These are phyloP conservation scores for Podospora australis DNA, from an alignment of 495 filamentous ascomycete genomes.

Conservation along the genomic window DNA sequence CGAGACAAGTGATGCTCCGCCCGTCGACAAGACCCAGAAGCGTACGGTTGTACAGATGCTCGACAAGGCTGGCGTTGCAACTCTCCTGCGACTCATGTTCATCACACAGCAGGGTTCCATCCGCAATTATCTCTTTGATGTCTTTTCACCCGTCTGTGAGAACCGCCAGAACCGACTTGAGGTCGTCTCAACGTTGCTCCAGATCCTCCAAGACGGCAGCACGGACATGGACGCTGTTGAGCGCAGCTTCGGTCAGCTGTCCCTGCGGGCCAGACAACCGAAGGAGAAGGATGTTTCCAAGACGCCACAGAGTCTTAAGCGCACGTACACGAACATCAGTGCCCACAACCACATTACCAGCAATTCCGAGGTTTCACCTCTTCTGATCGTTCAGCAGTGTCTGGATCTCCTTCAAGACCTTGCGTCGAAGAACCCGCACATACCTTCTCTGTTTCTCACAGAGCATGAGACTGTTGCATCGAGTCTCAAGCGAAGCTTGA, in stretches of 20 bases:
- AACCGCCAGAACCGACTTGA: slow-evolving; percentile 92
- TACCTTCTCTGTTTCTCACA: slow-evolving; percentile 88
- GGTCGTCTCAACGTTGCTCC: slow-evolving; percentile 86
- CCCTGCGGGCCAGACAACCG: slow-evolving; percentile 80
- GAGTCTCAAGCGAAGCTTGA: slow-evolving; percentile 65
- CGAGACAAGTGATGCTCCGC: no score
- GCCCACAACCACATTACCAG: slow-evolving; percentile 41
- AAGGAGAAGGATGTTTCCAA: slow-evolving; percentile 57
- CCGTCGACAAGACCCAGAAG: slow-evolving; percentile 57
- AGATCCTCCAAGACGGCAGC: slow-evolving; percentile 95
- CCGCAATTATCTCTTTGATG: slow-evolving; percentile 70
- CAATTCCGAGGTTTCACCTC: slow-evolving; percentile 76
- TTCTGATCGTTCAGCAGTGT: slow-evolving; percentile 94
- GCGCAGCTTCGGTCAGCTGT: slow-evolving; percentile 87
- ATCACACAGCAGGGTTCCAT: slow-evolving; percentile 76
- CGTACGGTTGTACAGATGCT: slow-evolving; percentile 89
- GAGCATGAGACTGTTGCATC: slow-evolving; percentile 78
- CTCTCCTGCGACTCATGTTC: slow-evolving; percentile 93
- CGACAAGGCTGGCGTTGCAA: slow-evolving; percentile 91
- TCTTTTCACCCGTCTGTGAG: slow-evolving; percentile 82
- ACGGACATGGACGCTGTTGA: slow-evolving; percentile 89
- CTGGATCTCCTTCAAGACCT: slow-evolving; percentile 74
- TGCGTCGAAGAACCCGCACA: slow-evolving; percentile 68
- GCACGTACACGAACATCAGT: slow-evolving; percentile 54
- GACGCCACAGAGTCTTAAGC: slow-evolving; percentile 71